Evolutionary conservation across 257 asterid genomes (phyloP), one percentile per base, ranked within the genome.

Genomic region (Dorcoceras hygrometricum): DNA sequence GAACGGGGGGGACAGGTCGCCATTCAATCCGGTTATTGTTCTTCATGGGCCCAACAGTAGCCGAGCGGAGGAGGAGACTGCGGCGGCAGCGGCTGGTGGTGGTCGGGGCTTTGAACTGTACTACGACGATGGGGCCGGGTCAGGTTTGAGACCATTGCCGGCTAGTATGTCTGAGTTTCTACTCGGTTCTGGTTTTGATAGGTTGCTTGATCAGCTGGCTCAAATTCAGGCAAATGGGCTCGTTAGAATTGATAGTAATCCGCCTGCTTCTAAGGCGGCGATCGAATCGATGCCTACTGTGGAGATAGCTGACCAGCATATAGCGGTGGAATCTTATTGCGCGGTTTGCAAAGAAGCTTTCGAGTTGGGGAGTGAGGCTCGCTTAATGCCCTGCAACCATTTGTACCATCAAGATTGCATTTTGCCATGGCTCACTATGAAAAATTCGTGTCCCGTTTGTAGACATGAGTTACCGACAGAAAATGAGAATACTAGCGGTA

Each of bases 391-490:
- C 1, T 92, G 98, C 78, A 89, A 89, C 66, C 98, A 92, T 76
- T 75, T 92, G 23, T 92, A 92, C 72, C 98, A 92, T 46, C 80
- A 83, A 24, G 97, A 81, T 63, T 92, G 98, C 69, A 89, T 89
- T 59, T 43, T 87, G 36, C 97, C 97, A 1, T 92, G 98, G 98
- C 79, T 92, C 58, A 95, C 89, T 72, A 31, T 92, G 91, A 96
- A 87, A 62, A 92, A 92, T 71, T 87, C 98, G 18, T 89, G 98
- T 74, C 98, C 98, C 0, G 92, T 89, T 67, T 92, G 98, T 71
- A 84, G 98, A 9, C 81, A 78, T 58, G 96, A 92, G 80, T 63
- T 92, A 74, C 97, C 98, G 26, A 92, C 98, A 3, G 97, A 92
- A 28, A 73, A 57, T 23, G 85, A 62, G 28, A 76, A 43, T 19